Conservation (phyloP, 1,139 yeast species). For the Sugiyamaella novakii region DNA sequence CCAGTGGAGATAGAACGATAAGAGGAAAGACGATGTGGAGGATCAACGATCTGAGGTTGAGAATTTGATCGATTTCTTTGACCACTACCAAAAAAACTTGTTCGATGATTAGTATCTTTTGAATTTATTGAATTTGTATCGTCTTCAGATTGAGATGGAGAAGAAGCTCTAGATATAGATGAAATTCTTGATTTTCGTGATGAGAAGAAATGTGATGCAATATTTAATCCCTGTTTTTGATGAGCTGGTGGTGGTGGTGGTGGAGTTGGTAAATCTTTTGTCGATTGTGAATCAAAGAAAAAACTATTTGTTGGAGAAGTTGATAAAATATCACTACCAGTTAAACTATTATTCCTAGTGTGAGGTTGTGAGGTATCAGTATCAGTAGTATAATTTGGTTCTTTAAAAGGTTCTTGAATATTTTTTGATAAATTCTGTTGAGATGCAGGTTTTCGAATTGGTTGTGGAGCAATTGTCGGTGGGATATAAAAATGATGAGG, state of each 20-base stretch:
- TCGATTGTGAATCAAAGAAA: not conserved
- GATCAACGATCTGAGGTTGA: slow-evolving; percentile 7
- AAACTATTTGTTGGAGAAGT: slow-evolving; percentile 10
- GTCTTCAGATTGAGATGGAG: slow-evolving; percentile 21
- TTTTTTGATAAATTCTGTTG: not conserved
- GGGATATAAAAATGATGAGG: slow-evolving; percentile 15
- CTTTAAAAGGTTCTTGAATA: slow-evolving; percentile 7
- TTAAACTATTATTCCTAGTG: slow-evolving; percentile 8
- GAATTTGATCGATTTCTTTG: slow-evolving; percentile 14
- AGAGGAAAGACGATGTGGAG: slow-evolving; percentile 6
- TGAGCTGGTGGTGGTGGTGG: slow-evolving; percentile 7
- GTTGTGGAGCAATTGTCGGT: slow-evolving; percentile 6
- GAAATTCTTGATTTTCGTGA: slow-evolving; percentile 18
- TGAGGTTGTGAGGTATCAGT: slow-evolving; percentile 2
- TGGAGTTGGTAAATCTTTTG: not conserved
- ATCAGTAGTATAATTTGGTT: slow-evolving; percentile 1
- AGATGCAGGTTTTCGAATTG: not conserved
- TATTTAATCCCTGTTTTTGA: slow-evolving; percentile 1
- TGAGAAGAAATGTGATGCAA: slow-evolving; percentile 18
- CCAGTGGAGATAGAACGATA: slow-evolving; percentile 3
- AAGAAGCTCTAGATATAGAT: slow-evolving; percentile 17
- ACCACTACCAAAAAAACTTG: slow-evolving; percentile 5
- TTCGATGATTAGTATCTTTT: slow-evolving; percentile 5
- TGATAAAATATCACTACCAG: not conserved
- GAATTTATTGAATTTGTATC: slow-evolving; percentile 8